These are phyloP conservation scores for Solanum medicagineum DNA, from an alignment of 257 asterid genomes.

Conservation along the genomic window DNA sequence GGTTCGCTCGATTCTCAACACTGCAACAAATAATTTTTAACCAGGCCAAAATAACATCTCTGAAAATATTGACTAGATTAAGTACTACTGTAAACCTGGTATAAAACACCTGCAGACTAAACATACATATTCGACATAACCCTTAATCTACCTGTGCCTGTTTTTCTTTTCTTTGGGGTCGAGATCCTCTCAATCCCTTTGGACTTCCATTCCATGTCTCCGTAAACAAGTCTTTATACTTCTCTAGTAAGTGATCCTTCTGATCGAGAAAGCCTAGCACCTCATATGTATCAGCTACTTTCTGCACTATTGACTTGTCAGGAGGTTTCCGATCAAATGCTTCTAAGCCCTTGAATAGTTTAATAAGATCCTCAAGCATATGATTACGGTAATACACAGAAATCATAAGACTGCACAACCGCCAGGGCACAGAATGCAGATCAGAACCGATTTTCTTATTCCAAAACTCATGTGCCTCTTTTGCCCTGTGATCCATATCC, in stretches of 20 bases:
- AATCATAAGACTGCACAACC: conserved; percentile 61
- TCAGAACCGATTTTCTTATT: conserved; percentile 55
- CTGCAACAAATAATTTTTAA: background rate
- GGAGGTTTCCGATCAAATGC: conserved; percentile 71
- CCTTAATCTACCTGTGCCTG: background rate
- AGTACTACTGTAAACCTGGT: background rate
- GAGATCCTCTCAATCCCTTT: conserved; percentile 18
- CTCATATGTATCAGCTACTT: conserved; percentile 73
- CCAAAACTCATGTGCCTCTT: conserved; percentile 74
- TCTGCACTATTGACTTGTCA: conserved; percentile 57
- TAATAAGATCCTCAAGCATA: conserved; percentile 63
- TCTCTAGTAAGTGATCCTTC: conserved; percentile 54
- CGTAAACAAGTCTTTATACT: conserved; percentile 48
- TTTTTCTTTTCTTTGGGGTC: conserved; percentile 16
- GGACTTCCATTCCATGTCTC: conserved; percentile 11
- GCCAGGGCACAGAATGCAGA: conserved; percentile 78
- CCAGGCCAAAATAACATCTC: background rate
- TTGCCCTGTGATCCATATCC: conserved; percentile 66
- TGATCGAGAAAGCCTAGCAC: conserved; percentile 47
- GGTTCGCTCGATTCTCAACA: background rate
- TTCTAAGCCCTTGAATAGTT: conserved; percentile 70
- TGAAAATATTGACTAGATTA: background rate
- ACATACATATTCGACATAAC: background rate
- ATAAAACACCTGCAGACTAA: background rate
- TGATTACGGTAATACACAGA: conserved; percentile 62